phyloP scores from a whole-genome alignment of 2,329 filamentous ascomycete species.

The Monilinia vaccinii-corymbosi region DNA sequence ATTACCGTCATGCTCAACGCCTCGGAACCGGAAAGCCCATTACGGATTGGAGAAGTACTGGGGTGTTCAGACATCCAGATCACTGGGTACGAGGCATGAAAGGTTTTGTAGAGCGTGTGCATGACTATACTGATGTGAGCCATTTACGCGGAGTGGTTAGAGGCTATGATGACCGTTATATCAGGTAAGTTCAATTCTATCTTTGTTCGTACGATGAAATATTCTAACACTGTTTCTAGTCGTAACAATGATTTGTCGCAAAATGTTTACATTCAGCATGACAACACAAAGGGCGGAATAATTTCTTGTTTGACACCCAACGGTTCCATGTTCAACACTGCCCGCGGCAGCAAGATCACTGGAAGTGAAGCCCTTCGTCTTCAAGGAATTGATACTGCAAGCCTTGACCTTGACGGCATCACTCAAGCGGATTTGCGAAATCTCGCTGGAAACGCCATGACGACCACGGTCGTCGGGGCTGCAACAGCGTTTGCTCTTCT shows the following conservation, averaged over 20 bases:
- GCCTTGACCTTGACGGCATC: conserved; percentile 55
- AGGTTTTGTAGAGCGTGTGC: conserved; percentile 47
- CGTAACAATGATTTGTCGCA: conserved; percentile 58
- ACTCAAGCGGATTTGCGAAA: conserved; percentile 53
- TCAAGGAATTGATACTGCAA: conserved; percentile 59
- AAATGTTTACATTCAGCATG: conserved; percentile 54
- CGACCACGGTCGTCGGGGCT: conserved; percentile 59
- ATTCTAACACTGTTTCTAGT: conserved; percentile 31
- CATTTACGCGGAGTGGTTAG: conserved; percentile 40
- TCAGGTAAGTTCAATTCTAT: conserved; percentile 36
- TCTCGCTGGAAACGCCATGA: conserved; percentile 75
- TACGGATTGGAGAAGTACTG: conserved; percentile 47
- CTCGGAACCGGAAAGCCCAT: conserved; percentile 44
- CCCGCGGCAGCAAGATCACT: conserved; percentile 49
- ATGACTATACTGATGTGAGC: conserved; percentile 57
- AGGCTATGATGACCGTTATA: conserved; percentile 49
- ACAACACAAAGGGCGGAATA: conserved; percentile 44
- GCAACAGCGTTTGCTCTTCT: conserved; percentile 46
- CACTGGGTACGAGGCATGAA: conserved; percentile 39
- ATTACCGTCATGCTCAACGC: conserved; percentile 39
- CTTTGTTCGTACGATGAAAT: not conserved
- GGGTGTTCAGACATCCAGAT: conserved; percentile 39
- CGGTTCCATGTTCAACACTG: conserved; percentile 52
- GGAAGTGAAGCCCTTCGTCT: conserved; percentile 55
- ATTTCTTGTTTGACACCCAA: conserved; percentile 59